phyloP scores from a whole-genome alignment of 2,329 filamentous ascomycete species.

The Beauveria brongniartii region DNA sequence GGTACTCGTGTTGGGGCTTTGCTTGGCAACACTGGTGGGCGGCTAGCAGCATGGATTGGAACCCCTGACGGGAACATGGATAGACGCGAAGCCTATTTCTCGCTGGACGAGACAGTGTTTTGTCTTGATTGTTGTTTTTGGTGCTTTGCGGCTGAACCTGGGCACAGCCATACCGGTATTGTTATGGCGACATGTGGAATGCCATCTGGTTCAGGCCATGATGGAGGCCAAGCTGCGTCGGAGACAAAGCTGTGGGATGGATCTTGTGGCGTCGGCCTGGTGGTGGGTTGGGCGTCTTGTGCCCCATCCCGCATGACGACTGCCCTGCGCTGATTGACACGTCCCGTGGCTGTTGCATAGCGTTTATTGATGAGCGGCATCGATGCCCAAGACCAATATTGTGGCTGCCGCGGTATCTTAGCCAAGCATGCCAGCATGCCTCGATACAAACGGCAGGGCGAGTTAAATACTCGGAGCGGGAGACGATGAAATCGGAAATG shows the following conservation, averaged over 20 bases:
- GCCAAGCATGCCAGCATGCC: neutral
- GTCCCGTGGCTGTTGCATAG: neutral
- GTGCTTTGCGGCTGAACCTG: neutral
- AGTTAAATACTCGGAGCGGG: neutral
- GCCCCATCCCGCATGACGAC: neutral
- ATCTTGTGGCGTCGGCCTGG: constrained; percentile 5
- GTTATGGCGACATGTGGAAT: neutral
- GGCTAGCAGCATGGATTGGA: neutral
- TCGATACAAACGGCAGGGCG: neutral
- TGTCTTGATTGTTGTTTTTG: neutral
- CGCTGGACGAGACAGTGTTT: neutral
- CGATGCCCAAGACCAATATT: neutral
- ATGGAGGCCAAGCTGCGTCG: no score
- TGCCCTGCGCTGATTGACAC: constrained; percentile 3
- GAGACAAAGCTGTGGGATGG: neutral
- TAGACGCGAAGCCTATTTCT: neutral
- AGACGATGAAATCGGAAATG: neutral
- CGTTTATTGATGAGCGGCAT: neutral
- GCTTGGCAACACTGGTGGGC: neutral
- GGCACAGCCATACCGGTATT: no score
- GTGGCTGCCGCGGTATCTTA: neutral
- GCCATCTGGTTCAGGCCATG: no score
- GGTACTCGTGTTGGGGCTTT: neutral
- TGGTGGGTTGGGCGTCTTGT: neutral
- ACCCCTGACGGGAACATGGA: neutral